phyloP scores from a whole-genome alignment of 176 grass and related monocot species.

The Coix lacrymajobi region DNA sequence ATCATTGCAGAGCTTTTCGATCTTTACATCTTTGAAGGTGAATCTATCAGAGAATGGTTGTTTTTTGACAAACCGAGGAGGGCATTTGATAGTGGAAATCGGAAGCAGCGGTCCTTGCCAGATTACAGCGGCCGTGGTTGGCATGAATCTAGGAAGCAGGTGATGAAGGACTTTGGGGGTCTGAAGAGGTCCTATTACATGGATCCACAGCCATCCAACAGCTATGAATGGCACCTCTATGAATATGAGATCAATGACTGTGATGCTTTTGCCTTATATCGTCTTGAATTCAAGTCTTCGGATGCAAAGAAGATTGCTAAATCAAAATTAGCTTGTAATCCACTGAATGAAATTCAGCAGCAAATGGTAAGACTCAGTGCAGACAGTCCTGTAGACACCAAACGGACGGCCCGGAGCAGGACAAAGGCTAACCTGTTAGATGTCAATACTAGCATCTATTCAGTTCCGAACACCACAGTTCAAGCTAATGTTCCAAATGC shows the following conservation, averaged over 20 bases:
- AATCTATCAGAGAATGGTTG: constrained; percentile 94
- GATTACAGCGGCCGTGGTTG: constrained; percentile 84
- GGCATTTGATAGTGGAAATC: constrained; percentile 84
- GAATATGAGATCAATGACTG: constrained; percentile 90
- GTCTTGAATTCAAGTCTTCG: constrained; percentile 79
- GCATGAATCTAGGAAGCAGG: constrained; percentile 93
- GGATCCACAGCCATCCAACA: constrained; percentile 76
- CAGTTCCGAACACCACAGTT: constrained; percentile 37
- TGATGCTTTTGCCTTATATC: constrained; percentile 72
- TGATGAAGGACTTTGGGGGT: constrained; percentile 89
- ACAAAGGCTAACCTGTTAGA: constrained; percentile 44
- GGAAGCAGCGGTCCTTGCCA: constrained; percentile 87
- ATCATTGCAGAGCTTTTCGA: constrained; percentile 74
- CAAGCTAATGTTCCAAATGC: constrained; percentile 40
- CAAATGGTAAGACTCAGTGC: constrained; percentile 64
- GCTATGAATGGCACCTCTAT: constrained; percentile 89
- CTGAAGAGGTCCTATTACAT: constrained; percentile 95
- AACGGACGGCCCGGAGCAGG: constrained; percentile 32
- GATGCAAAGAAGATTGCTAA: constrained; percentile 83
- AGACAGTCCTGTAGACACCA: constrained; percentile 52
- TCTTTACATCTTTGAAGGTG: constrained; percentile 83
- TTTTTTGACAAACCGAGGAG: constrained; percentile 95
- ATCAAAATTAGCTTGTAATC: constrained; percentile 39
- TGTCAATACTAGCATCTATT: constrained; percentile 31
- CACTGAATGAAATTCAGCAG: constrained; percentile 62